Base-by-base conservation (phyloP, 2,329 filamentous ascomycete species). In the Sporothrix mexicana region DNA sequence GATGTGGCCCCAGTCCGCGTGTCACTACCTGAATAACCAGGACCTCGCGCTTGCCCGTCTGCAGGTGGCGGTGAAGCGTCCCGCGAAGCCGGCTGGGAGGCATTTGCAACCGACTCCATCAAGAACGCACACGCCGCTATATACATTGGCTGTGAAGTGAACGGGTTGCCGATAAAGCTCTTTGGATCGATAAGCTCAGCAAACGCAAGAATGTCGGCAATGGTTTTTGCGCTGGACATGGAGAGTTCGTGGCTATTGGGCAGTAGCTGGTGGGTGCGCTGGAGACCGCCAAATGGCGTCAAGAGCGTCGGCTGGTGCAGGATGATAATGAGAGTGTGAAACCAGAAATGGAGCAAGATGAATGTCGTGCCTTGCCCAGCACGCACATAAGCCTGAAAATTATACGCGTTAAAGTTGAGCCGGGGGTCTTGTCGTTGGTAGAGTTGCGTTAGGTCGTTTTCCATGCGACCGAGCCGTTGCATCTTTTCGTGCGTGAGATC, bases 161-260 rank as follows among this genome's bases (percentile, higher is more conserved):
- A 97, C 0, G 94, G 94, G 74, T 96, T 97, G 0, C 93, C 93
- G 47, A 95, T 91, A 72, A 95, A 93, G 77, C 93, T 95, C 79
- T 93, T 94, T 0, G 92, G 90, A 79, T 97, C 93, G 69, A 96
- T 93, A 10, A 97, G 83, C 78, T 97, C 93, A 0, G 93, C 93
- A 80, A 97, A 97, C 0, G 92, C 91, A 9, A 97, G 82, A 17
- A 97, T 97, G 77, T 97, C 94, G 47, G 93, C 93, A 74, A 97
- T 96, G 0, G 94, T 97, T 83, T 97, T 97, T 13, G 94, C 94
- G 30, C 93, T 95, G 15, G 92, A 95, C 91, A 95, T 95, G 74
- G 92, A 93, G 5, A 91, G 80, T 79, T 96, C 93, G 72, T 93
- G 90, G 76, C 93, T 96, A 78, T 96, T 93, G 0, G 92, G 89